These are phyloP conservation scores for Cladosporium sp. DNA, from an alignment of 2,329 filamentous ascomycete species.

Conservation along the genomic window DNA sequence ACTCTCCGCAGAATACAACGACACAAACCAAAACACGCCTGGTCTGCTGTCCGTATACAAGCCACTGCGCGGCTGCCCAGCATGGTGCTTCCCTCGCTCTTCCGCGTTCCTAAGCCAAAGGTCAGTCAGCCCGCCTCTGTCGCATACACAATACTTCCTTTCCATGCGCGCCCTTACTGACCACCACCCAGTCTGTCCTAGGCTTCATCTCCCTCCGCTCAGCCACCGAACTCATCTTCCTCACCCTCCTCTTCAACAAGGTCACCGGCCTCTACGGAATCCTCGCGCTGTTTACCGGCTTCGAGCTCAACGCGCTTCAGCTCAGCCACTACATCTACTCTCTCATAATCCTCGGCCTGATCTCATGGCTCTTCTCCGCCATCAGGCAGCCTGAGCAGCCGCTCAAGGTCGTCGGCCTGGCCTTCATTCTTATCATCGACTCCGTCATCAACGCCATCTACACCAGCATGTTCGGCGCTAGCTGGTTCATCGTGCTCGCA, in stretches of 20 bases:
- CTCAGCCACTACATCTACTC: conserved; percentile 92
- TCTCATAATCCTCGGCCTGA: conserved; percentile 65
- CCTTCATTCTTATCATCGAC: conserved; percentile 83
- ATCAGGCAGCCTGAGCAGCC: conserved; percentile 72
- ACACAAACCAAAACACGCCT: background rate
- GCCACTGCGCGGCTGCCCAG: conserved; percentile 13
- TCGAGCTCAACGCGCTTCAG: conserved; percentile 77
- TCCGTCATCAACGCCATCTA: conserved; percentile 78
- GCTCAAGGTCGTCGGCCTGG: conserved; percentile 76
- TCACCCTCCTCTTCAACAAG: conserved; percentile 87
- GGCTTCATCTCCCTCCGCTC: conserved; percentile 84
- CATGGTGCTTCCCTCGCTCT: conserved; percentile 24
- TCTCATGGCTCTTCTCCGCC: conserved; percentile 72
- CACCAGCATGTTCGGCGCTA: conserved; percentile 76
- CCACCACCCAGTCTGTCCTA: conserved; percentile 67
- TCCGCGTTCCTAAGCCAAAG: conserved; percentile 23
- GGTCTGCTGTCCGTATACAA: background rate
- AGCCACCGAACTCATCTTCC: conserved; percentile 79
- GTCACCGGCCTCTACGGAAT: conserved; percentile 87
- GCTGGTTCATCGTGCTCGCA: conserved; percentile 80
- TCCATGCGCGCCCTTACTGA: background rate
- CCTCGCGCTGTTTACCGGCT: conserved; percentile 84
- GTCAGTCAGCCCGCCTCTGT: conserved; percentile 11
- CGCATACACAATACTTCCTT: background rate
- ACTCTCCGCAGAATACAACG: background rate